Conservation (phyloP, 2,329 filamentous ascomycete genomes). For the Zalaria sp. region DNA sequence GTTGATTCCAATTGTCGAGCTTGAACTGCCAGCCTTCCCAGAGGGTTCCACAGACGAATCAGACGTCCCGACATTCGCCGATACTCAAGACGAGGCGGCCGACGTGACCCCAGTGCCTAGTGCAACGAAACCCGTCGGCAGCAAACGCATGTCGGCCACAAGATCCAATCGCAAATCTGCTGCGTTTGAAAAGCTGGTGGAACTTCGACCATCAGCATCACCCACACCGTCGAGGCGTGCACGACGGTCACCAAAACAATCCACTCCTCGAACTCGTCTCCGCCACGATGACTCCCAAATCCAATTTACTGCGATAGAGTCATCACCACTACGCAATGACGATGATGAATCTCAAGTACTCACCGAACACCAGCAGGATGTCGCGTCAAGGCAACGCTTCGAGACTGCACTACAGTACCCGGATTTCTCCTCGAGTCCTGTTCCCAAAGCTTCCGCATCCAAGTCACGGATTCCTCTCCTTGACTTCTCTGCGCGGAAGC, state of each 20-base stretch:
- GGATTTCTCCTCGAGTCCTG: conserved; percentile 46
- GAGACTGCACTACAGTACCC: conserved; percentile 54
- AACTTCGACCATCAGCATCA: no score
- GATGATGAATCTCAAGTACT: conserved; percentile 54
- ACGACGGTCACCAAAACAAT: no score
- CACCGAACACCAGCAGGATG: conserved; percentile 67
- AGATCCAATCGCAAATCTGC: no score
- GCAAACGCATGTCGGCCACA: no score
- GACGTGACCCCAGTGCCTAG: no score
- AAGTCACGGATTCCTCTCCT: conserved; percentile 11
- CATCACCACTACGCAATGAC: conserved; percentile 35
- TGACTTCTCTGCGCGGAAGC: conserved; percentile 12
- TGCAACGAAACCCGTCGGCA: no score
- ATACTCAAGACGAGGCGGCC: not conserved
- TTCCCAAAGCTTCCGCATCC: conserved; percentile 11
- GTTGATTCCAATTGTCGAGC: conserved; percentile 40
- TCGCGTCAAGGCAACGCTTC: conserved; percentile 54
- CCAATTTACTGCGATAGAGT: conserved; percentile 56
- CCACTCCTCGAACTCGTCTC: conserved; percentile 16
- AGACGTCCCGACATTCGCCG: no score
- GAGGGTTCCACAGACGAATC: conserved; percentile 17
- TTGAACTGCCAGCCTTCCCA: conserved; percentile 35
- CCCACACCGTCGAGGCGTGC: no score
- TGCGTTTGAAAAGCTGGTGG: no score
- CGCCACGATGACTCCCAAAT: conserved; percentile 76